These are phyloP conservation scores for Solanum sitiens DNA, from an alignment of 257 asterid species.

Conservation along the genomic window DNA sequence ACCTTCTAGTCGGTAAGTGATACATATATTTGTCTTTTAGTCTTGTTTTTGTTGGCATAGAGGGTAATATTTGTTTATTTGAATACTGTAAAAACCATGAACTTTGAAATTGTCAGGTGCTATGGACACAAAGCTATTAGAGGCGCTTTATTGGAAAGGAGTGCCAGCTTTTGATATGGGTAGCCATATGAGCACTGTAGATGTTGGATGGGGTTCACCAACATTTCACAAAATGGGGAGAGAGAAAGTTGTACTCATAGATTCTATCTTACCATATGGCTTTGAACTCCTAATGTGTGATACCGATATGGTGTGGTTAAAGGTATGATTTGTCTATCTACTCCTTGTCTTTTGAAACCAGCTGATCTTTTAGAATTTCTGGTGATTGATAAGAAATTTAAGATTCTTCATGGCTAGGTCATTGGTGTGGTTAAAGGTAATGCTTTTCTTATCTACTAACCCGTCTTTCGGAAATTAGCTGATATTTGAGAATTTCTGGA, in stretches of 20 bases:
- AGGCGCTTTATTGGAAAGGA: conserved; percentile 97
- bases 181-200: conserved; percentile 95
- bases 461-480: neutral
- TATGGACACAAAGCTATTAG: conserved; percentile 87
- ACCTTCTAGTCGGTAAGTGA: conserved; percentile 82
- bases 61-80: conserved; percentile 2
- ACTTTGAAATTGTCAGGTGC: conserved; percentile 50
- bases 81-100: neutral
- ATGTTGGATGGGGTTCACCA: conserved; percentile 96
- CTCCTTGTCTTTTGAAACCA: neutral
- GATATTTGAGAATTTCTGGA: neutral
- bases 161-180: conserved; percentile 97
- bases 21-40: conserved; percentile 1
- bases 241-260: conserved; percentile 84
- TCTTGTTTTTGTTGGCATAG: neutral
- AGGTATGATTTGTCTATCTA: conserved; percentile 43
- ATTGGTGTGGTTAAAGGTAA: conserved; percentile 69
- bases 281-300: conserved; percentile 95
- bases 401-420: neutral
- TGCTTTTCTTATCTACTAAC: conserved; percentile 6
- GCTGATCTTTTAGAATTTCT: neutral
- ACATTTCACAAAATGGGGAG: conserved; percentile 97
- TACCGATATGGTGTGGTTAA: conserved; percentile 98
- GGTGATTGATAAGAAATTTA: neutral
- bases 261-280: conserved; percentile 76